phyloP scores from a whole-genome alignment of 2,329 filamentous ascomycete genomes.

The Lachnum nothofagi region DNA sequence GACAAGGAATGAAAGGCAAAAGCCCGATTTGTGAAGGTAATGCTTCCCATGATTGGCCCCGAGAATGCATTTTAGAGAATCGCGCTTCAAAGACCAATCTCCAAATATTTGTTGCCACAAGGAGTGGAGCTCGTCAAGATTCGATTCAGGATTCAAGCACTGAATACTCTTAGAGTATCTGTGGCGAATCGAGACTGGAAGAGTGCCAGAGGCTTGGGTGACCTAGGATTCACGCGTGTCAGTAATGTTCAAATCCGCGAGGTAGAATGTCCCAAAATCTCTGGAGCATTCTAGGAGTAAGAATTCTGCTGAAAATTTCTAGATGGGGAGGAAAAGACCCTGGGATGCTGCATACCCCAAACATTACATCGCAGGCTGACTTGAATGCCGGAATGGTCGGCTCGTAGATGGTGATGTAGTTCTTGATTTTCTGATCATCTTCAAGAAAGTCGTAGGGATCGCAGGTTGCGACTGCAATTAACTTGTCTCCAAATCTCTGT shows the following conservation, averaged over 20 bases:
- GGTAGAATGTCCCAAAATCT: background rate
- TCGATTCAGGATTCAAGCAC: slow-evolving; percentile 16
- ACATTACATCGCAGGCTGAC: slow-evolving; percentile 37
- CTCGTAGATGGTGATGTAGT: slow-evolving; percentile 42
- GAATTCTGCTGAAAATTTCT: background rate
- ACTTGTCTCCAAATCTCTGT: slow-evolving; percentile 24
- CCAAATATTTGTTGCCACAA: slow-evolving; percentile 37
- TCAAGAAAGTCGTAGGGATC: slow-evolving; percentile 42
- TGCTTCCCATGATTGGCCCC: slow-evolving; percentile 25
- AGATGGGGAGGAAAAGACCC: slow-evolving; percentile 36
- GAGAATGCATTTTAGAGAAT: slow-evolving; percentile 30
- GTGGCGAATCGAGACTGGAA: no score
- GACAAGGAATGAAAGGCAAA: slow-evolving; percentile 36
- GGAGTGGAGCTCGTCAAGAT: slow-evolving; percentile 30
- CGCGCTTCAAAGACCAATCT: slow-evolving; percentile 32
- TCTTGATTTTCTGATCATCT: slow-evolving; percentile 31
- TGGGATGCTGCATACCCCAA: slow-evolving; percentile 30
- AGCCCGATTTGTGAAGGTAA: slow-evolving; percentile 36
- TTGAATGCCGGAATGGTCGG: slow-evolving; percentile 40
- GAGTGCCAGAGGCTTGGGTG: no score
- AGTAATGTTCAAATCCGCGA: no score
- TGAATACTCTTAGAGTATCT: slow-evolving; percentile 20
- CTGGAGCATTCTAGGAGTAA: background rate
- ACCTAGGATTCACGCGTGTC: no score
- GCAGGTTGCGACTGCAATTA: slow-evolving; percentile 39